phyloP scores from a whole-genome alignment of 2,329 filamentous ascomycete genomes.

The Pseudogymnoascus destructans region DNA sequence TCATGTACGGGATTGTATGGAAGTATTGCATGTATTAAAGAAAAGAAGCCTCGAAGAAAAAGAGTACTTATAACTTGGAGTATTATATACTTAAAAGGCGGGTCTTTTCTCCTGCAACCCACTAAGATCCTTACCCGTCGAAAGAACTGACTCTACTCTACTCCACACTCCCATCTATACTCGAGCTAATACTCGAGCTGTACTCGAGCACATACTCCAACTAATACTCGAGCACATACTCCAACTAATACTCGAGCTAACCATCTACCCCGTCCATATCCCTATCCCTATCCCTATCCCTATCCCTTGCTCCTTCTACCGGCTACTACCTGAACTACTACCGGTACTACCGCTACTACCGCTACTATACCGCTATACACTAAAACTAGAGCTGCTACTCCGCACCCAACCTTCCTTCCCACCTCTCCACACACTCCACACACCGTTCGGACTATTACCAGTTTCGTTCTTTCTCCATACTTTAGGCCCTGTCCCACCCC shows the following conservation, averaged over 20 bases:
- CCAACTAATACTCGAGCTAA: background rate
- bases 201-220: too few relatives aligned
- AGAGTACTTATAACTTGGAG: background rate
- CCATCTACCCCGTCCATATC: background rate
- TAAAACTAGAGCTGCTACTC: background rate
- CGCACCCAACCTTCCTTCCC: background rate
- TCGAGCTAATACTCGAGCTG: too few relatives aligned
- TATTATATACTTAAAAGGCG: background rate
- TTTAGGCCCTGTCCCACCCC: background rate
- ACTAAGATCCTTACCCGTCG: background rate
- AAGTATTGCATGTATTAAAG: too few relatives aligned
- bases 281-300: background rate
- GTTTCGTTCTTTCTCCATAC: background rate
- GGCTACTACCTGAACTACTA: background rate
- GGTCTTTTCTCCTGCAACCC: background rate
- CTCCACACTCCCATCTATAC: background rate
- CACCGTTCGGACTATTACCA: constrained; percentile 1
- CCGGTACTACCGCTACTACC: background rate
- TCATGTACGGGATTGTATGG: too few relatives aligned
- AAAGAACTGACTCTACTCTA: constrained; percentile 1
- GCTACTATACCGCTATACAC: background rate
- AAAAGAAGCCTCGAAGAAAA: background rate
- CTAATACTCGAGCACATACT: too few relatives aligned
- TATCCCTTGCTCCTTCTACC: background rate
- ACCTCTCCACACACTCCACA: background rate